Evolutionary conservation across 805 yeast genomes (phyloP).

Genomic region (Wickerhamomyces silvicola): DNA sequence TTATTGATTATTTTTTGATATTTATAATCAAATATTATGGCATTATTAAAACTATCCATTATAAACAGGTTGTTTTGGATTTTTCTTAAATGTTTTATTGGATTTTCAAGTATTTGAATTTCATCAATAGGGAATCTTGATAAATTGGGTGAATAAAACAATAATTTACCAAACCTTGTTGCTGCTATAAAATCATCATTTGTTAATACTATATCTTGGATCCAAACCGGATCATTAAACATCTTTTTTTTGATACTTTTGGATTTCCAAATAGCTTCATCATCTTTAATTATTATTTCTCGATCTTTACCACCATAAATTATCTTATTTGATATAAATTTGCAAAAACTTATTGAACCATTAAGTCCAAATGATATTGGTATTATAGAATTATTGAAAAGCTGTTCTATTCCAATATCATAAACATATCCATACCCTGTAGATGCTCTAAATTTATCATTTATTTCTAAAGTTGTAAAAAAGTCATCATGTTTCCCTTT

Average conservation of each 20-base stretch:
- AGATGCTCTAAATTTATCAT: constrained; percentile 12
- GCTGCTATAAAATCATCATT: constrained; percentile 13
- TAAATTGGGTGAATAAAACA: constrained; percentile 12
- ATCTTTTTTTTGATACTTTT: constrained; percentile 7
- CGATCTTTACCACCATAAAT: constrained; percentile 22
- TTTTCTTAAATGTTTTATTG: constrained; percentile 12
- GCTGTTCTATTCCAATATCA: constrained; percentile 13
- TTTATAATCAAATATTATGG: constrained; percentile 8
- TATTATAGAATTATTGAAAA: constrained; percentile 21
- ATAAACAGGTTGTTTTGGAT: constrained; percentile 9
- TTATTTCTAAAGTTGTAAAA: constrained; percentile 12
- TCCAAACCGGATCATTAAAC: constrained; percentile 17
- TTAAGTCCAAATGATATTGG: constrained; percentile 20
- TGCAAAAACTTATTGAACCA: constrained; percentile 18
- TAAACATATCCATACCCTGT: constrained; percentile 19
- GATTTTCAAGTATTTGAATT: constrained; percentile 15
- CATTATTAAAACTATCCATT: constrained; percentile 18
- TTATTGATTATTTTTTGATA: constrained; percentile 6
- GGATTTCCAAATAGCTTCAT: constrained; percentile 18
- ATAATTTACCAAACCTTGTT: constrained; percentile 19
- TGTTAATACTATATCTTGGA: constrained; percentile 14
- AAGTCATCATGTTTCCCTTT: constrained; percentile 16
- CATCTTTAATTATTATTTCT: constrained; percentile 11
- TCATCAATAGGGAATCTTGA: constrained; percentile 19
- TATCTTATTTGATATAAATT: constrained; percentile 10